These are phyloP conservation scores for Gaultheria prostrata DNA, from an alignment of 148 eudicot genomes.

Conservation along the genomic window DNA sequence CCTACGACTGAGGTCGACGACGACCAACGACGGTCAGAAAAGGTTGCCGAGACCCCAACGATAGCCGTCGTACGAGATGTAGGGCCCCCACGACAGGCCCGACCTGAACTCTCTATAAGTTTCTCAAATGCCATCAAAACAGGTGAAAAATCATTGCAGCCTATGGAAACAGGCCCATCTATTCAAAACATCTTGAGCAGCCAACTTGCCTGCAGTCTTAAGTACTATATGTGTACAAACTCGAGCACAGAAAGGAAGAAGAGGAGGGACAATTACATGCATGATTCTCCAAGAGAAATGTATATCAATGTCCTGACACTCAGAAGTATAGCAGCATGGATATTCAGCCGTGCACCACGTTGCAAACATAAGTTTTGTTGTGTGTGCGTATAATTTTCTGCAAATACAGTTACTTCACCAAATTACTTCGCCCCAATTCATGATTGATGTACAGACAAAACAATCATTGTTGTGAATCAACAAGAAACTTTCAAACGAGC, in stretches of 20 bases:
- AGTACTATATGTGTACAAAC: neutral
- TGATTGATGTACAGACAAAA: neutral
- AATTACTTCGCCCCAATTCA: neutral
- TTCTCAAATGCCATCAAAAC: neutral
- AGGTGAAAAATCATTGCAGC: neutral
- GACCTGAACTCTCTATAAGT: too few species aligned
- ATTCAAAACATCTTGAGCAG: neutral
- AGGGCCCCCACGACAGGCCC: too few species aligned
- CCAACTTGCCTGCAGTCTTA: neutral
- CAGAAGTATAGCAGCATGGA: neutral
- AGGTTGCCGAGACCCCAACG: too few species aligned
- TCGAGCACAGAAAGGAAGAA: neutral
- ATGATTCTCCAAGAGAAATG: constrained; percentile 3
- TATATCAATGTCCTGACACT: neutral
- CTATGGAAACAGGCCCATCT: neutral
- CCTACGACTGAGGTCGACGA: too few species aligned
- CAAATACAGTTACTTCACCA: neutral
- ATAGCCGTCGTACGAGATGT: too few species aligned
- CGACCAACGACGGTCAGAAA: too few species aligned
- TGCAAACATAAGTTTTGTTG: neutral
- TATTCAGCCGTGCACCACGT: neutral
- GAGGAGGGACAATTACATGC: neutral
- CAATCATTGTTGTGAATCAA: neutral
- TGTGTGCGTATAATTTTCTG: neutral
- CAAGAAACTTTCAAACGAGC: neutral